Percentiles rank a stretch among this genome's conserved stretches.
Conservation (phyloP, 2,329 filamentous ascomycete species). For the Periconia macrospinosa region DNA sequence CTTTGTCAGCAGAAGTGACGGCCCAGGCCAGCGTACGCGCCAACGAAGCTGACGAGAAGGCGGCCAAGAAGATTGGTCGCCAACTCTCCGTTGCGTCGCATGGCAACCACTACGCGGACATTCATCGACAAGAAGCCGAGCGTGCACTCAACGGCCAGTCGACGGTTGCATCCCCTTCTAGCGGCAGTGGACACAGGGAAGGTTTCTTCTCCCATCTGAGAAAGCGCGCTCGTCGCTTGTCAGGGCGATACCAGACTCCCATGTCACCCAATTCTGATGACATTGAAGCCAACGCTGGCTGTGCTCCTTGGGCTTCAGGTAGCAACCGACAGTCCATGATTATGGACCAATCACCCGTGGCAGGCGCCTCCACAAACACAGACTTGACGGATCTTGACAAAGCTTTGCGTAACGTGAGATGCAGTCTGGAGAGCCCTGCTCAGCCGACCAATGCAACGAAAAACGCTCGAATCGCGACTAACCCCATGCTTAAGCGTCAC, state of each 20-base stretch:
- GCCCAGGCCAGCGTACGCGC: slow-evolving; percentile 77
- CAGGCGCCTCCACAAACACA: slow-evolving; percentile 49
- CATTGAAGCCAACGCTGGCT: slow-evolving; percentile 88
- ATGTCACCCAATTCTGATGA: slow-evolving; percentile 81
- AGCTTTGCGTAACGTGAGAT: slow-evolving; percentile 62
- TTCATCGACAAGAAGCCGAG: slow-evolving; percentile 89
- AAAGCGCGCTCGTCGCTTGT: slow-evolving; percentile 89
- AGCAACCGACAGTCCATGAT: slow-evolving; percentile 84
- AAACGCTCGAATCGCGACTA: slow-evolving; percentile 45
- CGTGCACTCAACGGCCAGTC: slow-evolving; percentile 81
- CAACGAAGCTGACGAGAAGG: slow-evolving; percentile 63
- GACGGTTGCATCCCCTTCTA: slow-evolving; percentile 74
- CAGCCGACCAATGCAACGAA: slow-evolving; percentile 33
- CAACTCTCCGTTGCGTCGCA: slow-evolving; percentile 91
- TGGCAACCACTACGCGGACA: slow-evolving; percentile 88
- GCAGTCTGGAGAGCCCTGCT: slow-evolving; percentile 56
- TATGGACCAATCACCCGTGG: slow-evolving; percentile 58
- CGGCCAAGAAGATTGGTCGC: slow-evolving; percentile 87
- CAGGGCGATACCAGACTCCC: slow-evolving; percentile 83
- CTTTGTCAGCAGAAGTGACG: slow-evolving; percentile 90
- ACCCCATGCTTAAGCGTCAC: slow-evolving; percentile 52
- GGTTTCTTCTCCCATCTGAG: slow-evolving; percentile 97
- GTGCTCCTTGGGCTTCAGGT: slow-evolving; percentile 77
- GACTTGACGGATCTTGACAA: slow-evolving; percentile 64
- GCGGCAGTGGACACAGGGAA: slow-evolving; percentile 71